phyloP scores from a whole-genome alignment of 1,284 basidiomycete species.

The Ganoderma resinaceum region DNA sequence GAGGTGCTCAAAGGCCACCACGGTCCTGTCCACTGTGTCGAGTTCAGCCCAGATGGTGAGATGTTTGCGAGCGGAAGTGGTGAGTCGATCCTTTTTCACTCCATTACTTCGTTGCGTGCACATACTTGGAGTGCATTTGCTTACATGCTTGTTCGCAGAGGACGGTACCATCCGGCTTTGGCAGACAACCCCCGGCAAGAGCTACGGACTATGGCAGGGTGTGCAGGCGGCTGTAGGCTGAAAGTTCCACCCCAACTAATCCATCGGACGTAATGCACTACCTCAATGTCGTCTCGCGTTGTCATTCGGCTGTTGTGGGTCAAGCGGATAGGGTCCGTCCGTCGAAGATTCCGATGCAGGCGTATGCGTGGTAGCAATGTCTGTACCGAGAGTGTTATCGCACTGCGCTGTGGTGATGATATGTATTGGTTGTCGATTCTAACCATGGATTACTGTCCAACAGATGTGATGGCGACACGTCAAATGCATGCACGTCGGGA shows the following conservation, averaged over 20 bases:
- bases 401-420: constrained; percentile 28
- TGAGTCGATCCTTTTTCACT: constrained; percentile 48
- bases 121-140: not conserved
- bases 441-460: constrained; percentile 1
- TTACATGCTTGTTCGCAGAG: constrained; percentile 23
- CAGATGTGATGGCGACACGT: not conserved
- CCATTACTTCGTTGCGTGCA: not conserved
- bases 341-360: constrained; percentile 4
- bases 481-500: not conserved
- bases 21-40: constrained; percentile 94
- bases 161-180: constrained; percentile 90
- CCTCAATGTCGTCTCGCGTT: constrained; percentile 27
- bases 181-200: constrained; percentile 94
- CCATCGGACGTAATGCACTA: constrained; percentile 32
- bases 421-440: constrained; percentile 27
- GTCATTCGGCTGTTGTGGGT: constrained; percentile 20
- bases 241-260: constrained; percentile 19
- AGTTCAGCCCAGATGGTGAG: constrained; percentile 98
- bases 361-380: constrained; percentile 31
- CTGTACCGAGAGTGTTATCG: constrained; percentile 35
- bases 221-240: constrained; percentile 56
- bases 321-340: constrained; percentile 20
- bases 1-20: constrained; percentile 98
- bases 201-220: constrained; percentile 93
- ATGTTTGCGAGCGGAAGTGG: constrained; percentile 97